Base-by-base conservation (phyloP, 805 yeast species). In the Pichia kluyveri region DNA sequence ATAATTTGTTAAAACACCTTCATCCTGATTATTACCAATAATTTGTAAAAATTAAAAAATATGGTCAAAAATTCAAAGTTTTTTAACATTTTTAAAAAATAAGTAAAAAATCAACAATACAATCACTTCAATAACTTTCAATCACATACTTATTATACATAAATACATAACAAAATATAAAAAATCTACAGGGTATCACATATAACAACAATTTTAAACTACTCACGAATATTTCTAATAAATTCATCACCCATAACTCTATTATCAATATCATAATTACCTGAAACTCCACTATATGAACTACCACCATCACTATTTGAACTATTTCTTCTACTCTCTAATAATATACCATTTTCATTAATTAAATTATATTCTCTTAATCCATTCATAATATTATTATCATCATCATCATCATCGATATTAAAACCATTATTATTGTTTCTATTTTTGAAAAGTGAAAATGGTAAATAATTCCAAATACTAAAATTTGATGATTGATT, bases 231-330 rank as follows among this genome's bases (percentile, higher is more conserved):
- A 44, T 57, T 61, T 8, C 53, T 55, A 37, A 53, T 47, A 18
- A 60, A 65, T 31, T 62, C 66, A 36, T 63, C 67, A 14, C 60
- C 51, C 5, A 63, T 46, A 9, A 63, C 43, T 23, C 58, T 50
- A 43, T 61, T 61, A 44, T 63, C 67, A 14, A 56, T 54, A 42
- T 63, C 67, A 42, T 60, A 62, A 34, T 34, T 34, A 14, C 37
- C 37, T 34, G 37, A 34, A 10, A 34, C 37, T 26, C 48, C 48
- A 36, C 44, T 45, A n/a, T 43, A 34, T 8, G n/a, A 34, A 15
- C 37, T 34, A 14, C 37, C 37, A 14, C 37, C 37, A 34, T 34
- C 37, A 34, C 37, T 34, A 34, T 34, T 34, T 3, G 37, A 18
- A 34, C 37, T 34, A 34, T 34, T 34, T 14, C 37, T 9, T 34